phyloP scores from a whole-genome alignment of 257 asterid genomes.

The Anisodus tanguticus region DNA sequence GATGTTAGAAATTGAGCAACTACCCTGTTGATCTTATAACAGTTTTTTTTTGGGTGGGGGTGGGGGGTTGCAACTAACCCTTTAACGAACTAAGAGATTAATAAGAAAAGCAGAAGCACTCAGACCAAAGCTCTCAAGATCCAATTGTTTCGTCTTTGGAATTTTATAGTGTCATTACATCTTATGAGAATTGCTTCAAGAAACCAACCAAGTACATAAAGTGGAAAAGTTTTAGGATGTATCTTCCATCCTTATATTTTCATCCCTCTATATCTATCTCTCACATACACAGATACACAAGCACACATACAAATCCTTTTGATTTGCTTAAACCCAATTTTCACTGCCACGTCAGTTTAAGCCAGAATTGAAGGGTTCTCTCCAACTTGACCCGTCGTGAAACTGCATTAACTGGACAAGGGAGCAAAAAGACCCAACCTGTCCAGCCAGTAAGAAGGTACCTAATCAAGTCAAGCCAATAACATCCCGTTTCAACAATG shows the following conservation, averaged over 20 bases:
- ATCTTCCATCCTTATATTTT: background rate
- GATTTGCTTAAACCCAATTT: slow-evolving; percentile 7
- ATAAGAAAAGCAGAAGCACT: background rate
- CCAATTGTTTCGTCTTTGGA: background rate
- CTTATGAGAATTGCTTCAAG: slow-evolving; percentile 5
- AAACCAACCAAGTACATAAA: background rate
- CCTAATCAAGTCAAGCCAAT: background rate
- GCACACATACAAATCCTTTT: background rate
- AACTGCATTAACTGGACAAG: slow-evolving; percentile 14
- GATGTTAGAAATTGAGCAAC: background rate
- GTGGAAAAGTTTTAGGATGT: background rate
- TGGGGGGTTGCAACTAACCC: background rate
- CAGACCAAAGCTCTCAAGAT: background rate
- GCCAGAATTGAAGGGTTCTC: background rate
- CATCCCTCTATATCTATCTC: background rate
- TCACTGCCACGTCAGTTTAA: background rate
- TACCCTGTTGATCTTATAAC: background rate
- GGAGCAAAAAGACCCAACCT: slow-evolving; percentile 19
- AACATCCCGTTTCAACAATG: slow-evolving; percentile 6
- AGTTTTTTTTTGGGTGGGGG: background rate
- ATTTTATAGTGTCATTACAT: background rate
- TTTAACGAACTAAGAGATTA: background rate
- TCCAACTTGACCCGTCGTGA: background rate
- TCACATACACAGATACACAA: slow-evolving; percentile 1
- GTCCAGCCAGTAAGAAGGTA: background rate